A percentile compares a stretch with the other conserved stretches of the same genome.
Evolutionary conservation across 768 basidiomycete species (phyloP).

Genomic region (Holtermannia corniformis): DNA sequence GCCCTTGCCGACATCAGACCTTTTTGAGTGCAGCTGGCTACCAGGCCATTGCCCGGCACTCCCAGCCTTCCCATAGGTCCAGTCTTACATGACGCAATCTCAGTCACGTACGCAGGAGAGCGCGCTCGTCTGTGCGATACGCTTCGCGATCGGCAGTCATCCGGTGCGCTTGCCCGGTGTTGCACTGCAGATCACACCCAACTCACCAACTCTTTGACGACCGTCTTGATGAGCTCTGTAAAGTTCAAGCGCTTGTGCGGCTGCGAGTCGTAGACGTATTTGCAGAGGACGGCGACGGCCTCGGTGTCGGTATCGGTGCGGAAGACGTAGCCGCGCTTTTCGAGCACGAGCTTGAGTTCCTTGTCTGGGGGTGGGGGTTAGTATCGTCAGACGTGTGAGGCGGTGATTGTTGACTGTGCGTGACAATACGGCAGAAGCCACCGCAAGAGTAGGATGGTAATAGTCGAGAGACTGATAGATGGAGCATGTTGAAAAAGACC

Average conservation of each 20-base stretch:
- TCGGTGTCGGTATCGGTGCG: conserved; percentile 96
- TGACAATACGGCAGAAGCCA: too few species aligned
- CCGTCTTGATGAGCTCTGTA: conserved; percentile 85
- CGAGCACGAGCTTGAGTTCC: conserved; percentile 82
- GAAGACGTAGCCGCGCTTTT: conserved; percentile 91
- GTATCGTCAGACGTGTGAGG: background rate
- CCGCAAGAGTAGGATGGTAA: too few species aligned
- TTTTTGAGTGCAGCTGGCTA: background rate
- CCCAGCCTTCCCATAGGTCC: too few species aligned
- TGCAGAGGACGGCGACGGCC: conserved; percentile 87
- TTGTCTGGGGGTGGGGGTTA: conserved; percentile 36
- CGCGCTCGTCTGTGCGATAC: too few species aligned
- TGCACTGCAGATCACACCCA: too few species aligned
- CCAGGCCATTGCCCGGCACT: too few species aligned
- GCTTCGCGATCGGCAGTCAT: too few species aligned
- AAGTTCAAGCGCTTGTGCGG: conserved; percentile 75
- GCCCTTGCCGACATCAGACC: background rate
- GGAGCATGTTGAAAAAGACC: background rate
- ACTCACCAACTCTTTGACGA: conserved; percentile 75
- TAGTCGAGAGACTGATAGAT: too few species aligned
- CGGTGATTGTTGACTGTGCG: conserved; percentile 1
- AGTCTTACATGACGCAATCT: too few species aligned
- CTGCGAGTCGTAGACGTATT: conserved; percentile 93
- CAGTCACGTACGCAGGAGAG: too few species aligned
- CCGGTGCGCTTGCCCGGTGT: background rate